Conservation (phyloP, 2,329 filamentous ascomycete species). For the Phoma herbarum region DNA sequence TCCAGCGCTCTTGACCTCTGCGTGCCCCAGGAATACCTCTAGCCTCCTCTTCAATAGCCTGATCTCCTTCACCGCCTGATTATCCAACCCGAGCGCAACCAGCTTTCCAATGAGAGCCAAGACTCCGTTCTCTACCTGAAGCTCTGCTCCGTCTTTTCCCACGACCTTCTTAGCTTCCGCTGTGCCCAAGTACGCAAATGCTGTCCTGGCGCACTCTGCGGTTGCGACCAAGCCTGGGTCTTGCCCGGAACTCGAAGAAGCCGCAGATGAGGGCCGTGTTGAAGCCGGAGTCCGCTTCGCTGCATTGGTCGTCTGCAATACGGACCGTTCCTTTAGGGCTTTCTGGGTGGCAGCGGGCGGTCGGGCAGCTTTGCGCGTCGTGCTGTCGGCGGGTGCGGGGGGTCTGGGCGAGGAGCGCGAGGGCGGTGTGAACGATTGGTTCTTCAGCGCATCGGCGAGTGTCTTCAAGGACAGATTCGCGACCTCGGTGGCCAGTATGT, state of each 20-base stretch:
- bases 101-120: conserved; percentile 73
- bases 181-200: conserved; percentile 70
- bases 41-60: conserved; percentile 71
- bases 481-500: conserved; percentile 74
- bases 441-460: conserved; percentile 72
- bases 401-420: conserved; percentile 28
- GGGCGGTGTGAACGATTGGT: conserved; percentile 34
- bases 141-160: conserved; percentile 64
- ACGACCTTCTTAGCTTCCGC: conserved; percentile 62
- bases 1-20: conserved; percentile 10
- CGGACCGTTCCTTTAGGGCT: conserved; percentile 67
- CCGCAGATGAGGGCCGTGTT: conserved; percentile 52
- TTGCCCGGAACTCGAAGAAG: conserved; percentile 35
- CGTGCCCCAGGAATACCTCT: conserved; percentile 51
- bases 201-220: conserved; percentile 74
- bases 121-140: conserved; percentile 79
- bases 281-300: conserved; percentile 50
- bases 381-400: conserved; percentile 36
- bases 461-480: conserved; percentile 75
- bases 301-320: conserved; percentile 68
- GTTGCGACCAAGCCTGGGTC: conserved; percentile 59
- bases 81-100: conserved; percentile 69
- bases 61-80: conserved; percentile 75
- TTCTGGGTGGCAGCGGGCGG: conserved; percentile 59
- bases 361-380: conserved; percentile 32